These are phyloP conservation scores for Cudoniella acicularis DNA, from an alignment of 495 filamentous ascomycete genomes.

Conservation along the genomic window DNA sequence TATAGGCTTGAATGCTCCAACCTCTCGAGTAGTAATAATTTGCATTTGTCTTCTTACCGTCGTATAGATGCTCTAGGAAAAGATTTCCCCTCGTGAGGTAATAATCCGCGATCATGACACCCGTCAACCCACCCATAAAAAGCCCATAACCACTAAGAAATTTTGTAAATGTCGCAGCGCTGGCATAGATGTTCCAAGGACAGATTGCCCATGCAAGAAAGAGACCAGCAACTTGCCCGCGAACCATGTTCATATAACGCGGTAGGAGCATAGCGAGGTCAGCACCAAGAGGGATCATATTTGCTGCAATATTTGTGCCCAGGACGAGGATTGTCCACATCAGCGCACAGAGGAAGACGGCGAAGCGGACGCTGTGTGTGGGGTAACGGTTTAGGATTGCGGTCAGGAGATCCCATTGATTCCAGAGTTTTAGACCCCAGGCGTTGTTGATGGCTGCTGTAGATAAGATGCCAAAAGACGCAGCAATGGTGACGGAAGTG, in stretches of 20 bases:
- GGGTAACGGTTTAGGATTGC: slow-evolving; percentile 7
- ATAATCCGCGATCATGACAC: slow-evolving; percentile 20
- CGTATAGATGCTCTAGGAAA: slow-evolving; percentile 24
- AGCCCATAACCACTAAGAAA: slow-evolving; percentile 11
- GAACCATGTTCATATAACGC: slow-evolving; percentile 27
- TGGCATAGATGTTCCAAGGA: slow-evolving; percentile 9
- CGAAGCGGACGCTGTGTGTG: slow-evolving; percentile 4
- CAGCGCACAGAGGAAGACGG: slow-evolving; percentile 31
- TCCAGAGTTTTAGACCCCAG: slow-evolving; percentile 11
- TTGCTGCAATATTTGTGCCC: slow-evolving; percentile 33
- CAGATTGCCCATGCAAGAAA: slow-evolving; percentile 1
- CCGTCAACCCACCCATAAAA: slow-evolving; percentile 27
- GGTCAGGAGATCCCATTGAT: slow-evolving; percentile 5
- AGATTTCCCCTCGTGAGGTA: slow-evolving; percentile 23
- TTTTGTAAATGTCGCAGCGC: slow-evolving; percentile 2
- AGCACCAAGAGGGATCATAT: slow-evolving; percentile 34
- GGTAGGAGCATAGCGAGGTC: slow-evolving; percentile 16
- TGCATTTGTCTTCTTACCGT: slow-evolving; percentile 15
- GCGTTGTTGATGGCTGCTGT: slow-evolving; percentile 2
- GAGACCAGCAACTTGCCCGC: slow-evolving; percentile 24
- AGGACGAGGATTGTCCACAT: slow-evolving; percentile 29
- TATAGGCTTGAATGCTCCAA: slow-evolving; percentile 15
- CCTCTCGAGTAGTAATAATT: slow-evolving; percentile 18
- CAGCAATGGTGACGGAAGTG: slow-evolving; percentile 6
- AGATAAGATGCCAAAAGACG: slow-evolving; percentile 9